Evolutionary conservation across 345 rosid species (phyloP), one percentile per base, ranked within the genome.

Genomic region (Eucalyptus curtisii): DNA sequence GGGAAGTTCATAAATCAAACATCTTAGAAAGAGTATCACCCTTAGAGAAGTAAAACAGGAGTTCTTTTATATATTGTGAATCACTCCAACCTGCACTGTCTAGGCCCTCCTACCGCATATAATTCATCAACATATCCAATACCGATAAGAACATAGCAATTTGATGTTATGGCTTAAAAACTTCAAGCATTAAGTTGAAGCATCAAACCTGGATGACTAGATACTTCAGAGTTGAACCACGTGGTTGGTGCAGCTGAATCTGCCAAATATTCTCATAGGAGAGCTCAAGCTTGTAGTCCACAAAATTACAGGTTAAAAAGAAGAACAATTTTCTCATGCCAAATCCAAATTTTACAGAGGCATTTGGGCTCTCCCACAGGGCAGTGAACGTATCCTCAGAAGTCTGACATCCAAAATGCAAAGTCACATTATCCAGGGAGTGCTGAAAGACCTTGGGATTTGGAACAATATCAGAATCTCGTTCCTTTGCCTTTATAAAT

Each of bases 161-260:
- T 76, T 8, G 82, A 76, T 76, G 27, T 76, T 10, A 37, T 20
- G 27, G 82, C 82, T 76, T 76, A 76, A 76, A 76, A 76, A 22
- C 2, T 33, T 76, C 27, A 33, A 68, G 44, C 80, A 86, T n/a
- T 49, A 49, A 37, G 59, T 86, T 50, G 61, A 86, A 86, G 82
- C 50, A 64, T 64, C 47, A 87, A 40, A 93, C 95, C 93, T 93
- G 93, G 86, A 92, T 89, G 33, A 90, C 12, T 31, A 93, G 90
- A 89, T 44, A 89, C 53, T 87, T 87, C n/a, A 52, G 85, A 10
- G 48, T 27, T 37, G 25, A 88, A 86, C 8, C 57, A 8, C 5
- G 14, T 6, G 90, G 88, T 27, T 49, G 48, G 45, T 37, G 90
- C 24, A 90, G 90, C 90, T 90, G 90, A 84, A 90, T 86, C 81